Evolutionary conservation across 2,329 filamentous ascomycete species (phyloP).

Genomic region (Talaromyces sp.): DNA sequence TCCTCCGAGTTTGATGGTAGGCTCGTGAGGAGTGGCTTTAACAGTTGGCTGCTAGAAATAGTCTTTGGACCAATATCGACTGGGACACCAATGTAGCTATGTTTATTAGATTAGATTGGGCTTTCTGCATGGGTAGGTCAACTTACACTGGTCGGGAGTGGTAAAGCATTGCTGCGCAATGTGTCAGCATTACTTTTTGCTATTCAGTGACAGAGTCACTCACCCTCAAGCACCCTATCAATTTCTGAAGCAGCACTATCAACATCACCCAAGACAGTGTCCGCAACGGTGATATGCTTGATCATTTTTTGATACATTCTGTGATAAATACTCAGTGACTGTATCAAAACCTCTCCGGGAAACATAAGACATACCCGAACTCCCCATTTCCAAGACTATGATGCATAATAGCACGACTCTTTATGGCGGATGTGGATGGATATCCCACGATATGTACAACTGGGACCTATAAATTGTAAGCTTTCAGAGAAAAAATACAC

Average conservation of each 20-base stretch:
- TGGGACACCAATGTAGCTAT: constrained; percentile 12
- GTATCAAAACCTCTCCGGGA: neutral
- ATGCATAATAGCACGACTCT: constrained; percentile 25
- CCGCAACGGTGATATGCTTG: constrained; percentile 26
- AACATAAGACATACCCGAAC: constrained; percentile 15
- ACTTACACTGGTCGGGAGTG: constrained; percentile 11
- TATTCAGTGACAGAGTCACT: neutral
- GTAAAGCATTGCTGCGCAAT: constrained; percentile 3
- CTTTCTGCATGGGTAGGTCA: too few species aligned
- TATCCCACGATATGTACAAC: constrained; percentile 24
- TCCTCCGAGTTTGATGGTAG: neutral
- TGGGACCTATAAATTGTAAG: constrained; percentile 14
- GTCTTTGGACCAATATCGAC: constrained; percentile 7
- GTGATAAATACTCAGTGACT: neutral
- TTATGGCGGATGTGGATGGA: constrained; percentile 22
- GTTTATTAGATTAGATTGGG: neutral
- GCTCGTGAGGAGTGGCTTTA: neutral
- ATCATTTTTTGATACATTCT: constrained; percentile 27
- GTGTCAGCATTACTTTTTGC: neutral
- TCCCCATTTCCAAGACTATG: constrained; percentile 27
- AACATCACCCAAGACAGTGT: constrained; percentile 22
- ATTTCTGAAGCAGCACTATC: constrained; percentile 24
- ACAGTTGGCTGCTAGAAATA: neutral
- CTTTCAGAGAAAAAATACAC: neutral
- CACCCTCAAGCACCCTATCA: constrained; percentile 24